Percentiles rank a stretch among this genome's conserved stretches.
Conservation (phyloP, 345 rosid genomes). For the Diplotaxis tenuifolia region DNA sequence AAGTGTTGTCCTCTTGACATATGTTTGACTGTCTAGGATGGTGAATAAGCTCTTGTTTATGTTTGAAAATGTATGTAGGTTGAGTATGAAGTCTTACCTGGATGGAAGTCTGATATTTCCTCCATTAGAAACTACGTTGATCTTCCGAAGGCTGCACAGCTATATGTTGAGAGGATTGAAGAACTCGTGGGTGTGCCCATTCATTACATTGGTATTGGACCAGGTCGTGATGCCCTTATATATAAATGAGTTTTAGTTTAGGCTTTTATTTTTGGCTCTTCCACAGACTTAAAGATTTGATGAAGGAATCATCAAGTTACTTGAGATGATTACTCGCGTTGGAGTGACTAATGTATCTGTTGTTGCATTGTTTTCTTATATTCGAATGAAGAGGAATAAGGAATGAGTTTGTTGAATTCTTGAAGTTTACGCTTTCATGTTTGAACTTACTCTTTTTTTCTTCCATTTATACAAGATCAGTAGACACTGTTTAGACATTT, state of each 20-base stretch:
- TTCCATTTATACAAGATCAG: background rate
- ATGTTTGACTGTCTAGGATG: background rate
- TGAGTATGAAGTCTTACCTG: slow-evolving; percentile 86
- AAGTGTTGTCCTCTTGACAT: slow-evolving; percentile 25
- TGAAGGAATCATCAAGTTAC: slow-evolving; percentile 24
- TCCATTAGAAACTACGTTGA: slow-evolving; percentile 65
- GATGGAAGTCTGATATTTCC: slow-evolving; percentile 88
- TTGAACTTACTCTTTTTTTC: background rate
- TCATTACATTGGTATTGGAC: slow-evolving; percentile 88
- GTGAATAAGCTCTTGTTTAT: background rate
- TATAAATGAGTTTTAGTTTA: slow-evolving; percentile 48
- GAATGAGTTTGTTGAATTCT: slow-evolving; percentile 7
- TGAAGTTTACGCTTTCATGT: background rate
- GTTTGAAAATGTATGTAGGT: slow-evolving; percentile 49
- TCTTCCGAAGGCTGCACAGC: slow-evolving; percentile 80
- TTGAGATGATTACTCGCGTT: slow-evolving; percentile 20
- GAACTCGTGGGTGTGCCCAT: slow-evolving; percentile 81
- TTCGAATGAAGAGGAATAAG: slow-evolving; percentile 27
- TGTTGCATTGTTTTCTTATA: slow-evolving; percentile 27
- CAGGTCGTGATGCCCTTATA: slow-evolving; percentile 92
- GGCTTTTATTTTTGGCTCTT: slow-evolving; percentile 18
- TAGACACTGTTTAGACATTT: slow-evolving; percentile 10
- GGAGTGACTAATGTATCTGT: slow-evolving; percentile 39
- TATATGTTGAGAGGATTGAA: slow-evolving; percentile 84
- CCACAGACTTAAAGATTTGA: slow-evolving; percentile 10